Conservation (phyloP, 2,329 filamentous ascomycete genomes). For the Endocalyx cinctus region DNA sequence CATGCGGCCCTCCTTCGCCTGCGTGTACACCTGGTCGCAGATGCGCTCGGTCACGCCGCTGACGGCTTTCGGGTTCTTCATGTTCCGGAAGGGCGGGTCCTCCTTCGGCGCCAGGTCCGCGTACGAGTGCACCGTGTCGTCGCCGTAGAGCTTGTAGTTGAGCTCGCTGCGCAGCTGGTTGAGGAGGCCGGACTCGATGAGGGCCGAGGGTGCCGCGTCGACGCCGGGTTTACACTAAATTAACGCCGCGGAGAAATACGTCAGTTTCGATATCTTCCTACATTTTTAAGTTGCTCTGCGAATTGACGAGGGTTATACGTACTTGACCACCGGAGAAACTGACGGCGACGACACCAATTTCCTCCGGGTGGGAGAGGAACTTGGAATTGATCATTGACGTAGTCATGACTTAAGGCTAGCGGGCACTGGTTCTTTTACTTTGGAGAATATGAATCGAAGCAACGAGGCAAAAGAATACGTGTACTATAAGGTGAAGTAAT, state of each 20-base stretch:
- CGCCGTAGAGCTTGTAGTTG: slow-evolving; percentile 81
- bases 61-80: slow-evolving; percentile 90
- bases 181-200: slow-evolving; percentile 85
- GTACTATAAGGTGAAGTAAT: background rate
- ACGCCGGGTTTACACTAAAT: slow-evolving; percentile 76
- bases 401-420: slow-evolving; percentile 33
- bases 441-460: background rate
- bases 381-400: slow-evolving; percentile 56
- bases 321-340: slow-evolving; percentile 97
- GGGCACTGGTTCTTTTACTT: background rate
- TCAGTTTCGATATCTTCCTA: too few species aligned
- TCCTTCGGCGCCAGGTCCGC: slow-evolving; percentile 63
- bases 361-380: slow-evolving; percentile 73
- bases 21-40: slow-evolving; percentile 78
- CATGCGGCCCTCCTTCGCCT: slow-evolving; percentile 77
- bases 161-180: slow-evolving; percentile 79
- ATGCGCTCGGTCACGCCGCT: slow-evolving; percentile 80
- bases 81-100: slow-evolving; percentile 79
- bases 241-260: too few species aligned
- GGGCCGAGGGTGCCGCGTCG: slow-evolving; percentile 81
- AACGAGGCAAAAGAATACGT: too few species aligned
- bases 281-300: too few species aligned
- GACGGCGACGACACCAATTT: slow-evolving; percentile 89
- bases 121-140: slow-evolving; percentile 79
- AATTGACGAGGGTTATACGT: too few species aligned